Evolutionary conservation across 2,329 filamentous ascomycete species (phyloP), one percentile per base, ranked within the genome.

Genomic region (Epichloe aotearoae): DNA sequence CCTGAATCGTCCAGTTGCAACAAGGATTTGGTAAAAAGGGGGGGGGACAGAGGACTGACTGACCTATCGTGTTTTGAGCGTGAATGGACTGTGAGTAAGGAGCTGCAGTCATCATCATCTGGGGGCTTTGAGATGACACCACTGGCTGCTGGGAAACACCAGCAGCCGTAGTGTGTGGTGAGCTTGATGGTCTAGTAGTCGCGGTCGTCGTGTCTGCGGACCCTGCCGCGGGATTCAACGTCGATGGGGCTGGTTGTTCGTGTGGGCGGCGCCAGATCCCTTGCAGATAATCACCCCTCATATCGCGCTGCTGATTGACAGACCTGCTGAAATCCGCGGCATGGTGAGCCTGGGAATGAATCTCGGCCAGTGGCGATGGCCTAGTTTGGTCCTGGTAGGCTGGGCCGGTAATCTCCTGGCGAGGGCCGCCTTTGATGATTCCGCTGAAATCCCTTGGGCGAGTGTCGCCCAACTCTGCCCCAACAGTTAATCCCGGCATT

Each of bases 311-410:
- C 58, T 86, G 79, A 61, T 86, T 88, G 48, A 97, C 74, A 45
- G 79, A 78, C 60, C 93, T 88, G 70, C 91, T 97, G 70, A 85
- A 95, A 58, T 97, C 91, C 52, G 88, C 88, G 17, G 91, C 85
- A 55, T 95, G 88, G 47, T 88, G 82, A 30, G 89, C 88, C 66
- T 96, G 89, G 44, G 86, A 84, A 56, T 93, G 75, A 50, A 97
- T 81, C 60, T 97, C 91, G 45, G 79, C 74, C 30, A 87, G 76
- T 33, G 83, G 80, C 55, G 84, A 86, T 11, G 88, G 75, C 63
- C 90, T 82, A 8, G 84, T 87, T 58, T 88, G 79, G 64, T 97
- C 93, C 66, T 91, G 84, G 68, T 96, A 98, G 10, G 89, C 76
- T 38, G 86, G 82, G 23, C 90, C 93, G 14, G 86, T 82, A 55